Base-by-base conservation (phyloP, 2,329 filamentous ascomycete species). In the Biscogniauxia marginata region DNA sequence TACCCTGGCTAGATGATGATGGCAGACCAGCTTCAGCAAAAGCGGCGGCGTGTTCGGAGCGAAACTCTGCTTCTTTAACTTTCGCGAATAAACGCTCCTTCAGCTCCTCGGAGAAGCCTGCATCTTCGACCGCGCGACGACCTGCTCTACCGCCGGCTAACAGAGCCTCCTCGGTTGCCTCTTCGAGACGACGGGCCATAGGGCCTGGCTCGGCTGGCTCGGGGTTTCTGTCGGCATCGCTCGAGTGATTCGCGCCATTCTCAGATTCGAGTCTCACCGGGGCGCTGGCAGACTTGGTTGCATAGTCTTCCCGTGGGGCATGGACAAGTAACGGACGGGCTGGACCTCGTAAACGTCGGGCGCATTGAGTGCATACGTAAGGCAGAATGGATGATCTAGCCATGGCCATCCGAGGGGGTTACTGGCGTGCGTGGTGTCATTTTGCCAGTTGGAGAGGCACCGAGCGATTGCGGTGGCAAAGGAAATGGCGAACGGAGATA, bases 1-100 rank as follows among this genome's bases (percentile, higher is more conserved):
- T 89, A 11, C 87, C 88, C 63, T 81, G 79, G 16, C 88, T 87
- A 11, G 89, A 86, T n/a, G 83, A 81, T 3, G 80, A 69, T 0
- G 79, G 72, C 44, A 85, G 67, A 2, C 73, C 74, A 1, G 78
- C 78, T 59, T 81, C 73, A 1, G 79, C 70, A 53, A 87, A 77
- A 0, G 80, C 77, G 0, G 73, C 62, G 0, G 77, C 72, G 64
- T 84, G 69, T 13, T 84, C 77, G 1, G 76, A 75, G n/a, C 73
- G 71, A 64, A 87, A 85, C 7, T 80, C 74, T 1, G 82, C 79
- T 46, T 79, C 75, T 53, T 82, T 75, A 7, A 88, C 76, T 65
- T 81, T 86, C 52, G 78, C 75, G 7, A 86, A 71, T 0, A 89
- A 75, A 54, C 75, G 79, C 53, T 79, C 74, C 62, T 87, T 87